Conservation (phyloP, 2,329 filamentous ascomycete species). For the Capronia epimyces region DNA sequence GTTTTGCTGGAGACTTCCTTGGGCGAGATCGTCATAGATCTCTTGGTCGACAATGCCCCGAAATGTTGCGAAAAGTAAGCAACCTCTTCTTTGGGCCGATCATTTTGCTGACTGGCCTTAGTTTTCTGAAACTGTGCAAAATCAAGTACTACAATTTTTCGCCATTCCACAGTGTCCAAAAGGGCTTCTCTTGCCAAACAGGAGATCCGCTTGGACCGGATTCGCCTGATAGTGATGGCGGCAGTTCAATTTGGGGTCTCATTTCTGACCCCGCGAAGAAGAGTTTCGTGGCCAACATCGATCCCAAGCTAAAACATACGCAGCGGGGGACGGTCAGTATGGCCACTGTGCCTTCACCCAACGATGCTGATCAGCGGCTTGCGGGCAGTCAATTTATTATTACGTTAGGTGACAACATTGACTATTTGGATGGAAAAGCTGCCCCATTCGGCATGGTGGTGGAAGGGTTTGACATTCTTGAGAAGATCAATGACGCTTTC, state of each 20-base stretch:
- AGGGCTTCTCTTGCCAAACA: conserved; percentile 92
- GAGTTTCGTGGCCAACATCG: conserved; percentile 77
- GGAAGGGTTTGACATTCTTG: conserved; percentile 87
- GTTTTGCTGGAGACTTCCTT: conserved; percentile 88
- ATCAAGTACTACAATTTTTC: conserved; percentile 99
- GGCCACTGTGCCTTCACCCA: conserved; percentile 75
- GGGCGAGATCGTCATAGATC: conserved; percentile 91
- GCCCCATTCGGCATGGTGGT: conserved; percentile 93
- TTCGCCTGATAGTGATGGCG: conserved; percentile 80
- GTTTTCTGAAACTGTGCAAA: conserved; percentile 98
- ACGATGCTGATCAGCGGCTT: conserved; percentile 73
- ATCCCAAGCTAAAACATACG: conserved; percentile 79
- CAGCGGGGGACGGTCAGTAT: conserved; percentile 93
- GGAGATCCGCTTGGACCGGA: conserved; percentile 88
- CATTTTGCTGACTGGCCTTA: conserved; percentile 38
- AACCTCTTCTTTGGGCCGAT: background rate
- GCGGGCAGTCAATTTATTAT: conserved; percentile 92
- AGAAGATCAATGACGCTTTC: conserved; percentile 88
- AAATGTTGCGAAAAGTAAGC: conserved; percentile 92
- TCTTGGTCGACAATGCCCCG: conserved; percentile 81
- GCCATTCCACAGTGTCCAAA: conserved; percentile 85
- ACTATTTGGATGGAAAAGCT: conserved; percentile 88
- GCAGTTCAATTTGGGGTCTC: conserved; percentile 86
- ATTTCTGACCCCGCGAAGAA: conserved; percentile 65
- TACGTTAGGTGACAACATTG: conserved; percentile 80